These are phyloP conservation scores for Plectranthus barbatus DNA, from an alignment of 257 asterid species.

Conservation along the genomic window DNA sequence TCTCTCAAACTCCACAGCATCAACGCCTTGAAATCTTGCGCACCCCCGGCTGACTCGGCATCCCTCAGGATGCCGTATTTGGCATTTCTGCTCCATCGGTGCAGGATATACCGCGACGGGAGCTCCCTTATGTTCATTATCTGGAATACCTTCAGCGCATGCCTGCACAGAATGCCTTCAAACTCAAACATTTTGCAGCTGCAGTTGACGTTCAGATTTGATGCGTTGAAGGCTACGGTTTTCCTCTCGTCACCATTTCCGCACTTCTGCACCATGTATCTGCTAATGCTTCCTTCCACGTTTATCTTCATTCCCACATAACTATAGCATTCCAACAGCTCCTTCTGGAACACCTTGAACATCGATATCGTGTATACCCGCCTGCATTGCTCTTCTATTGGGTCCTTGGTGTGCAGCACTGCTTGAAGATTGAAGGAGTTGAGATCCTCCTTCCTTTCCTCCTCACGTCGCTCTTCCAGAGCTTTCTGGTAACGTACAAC, in stretches of 20 bases:
- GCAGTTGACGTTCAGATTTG: conserved; percentile 71
- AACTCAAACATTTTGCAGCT: conserved; percentile 93
- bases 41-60: conserved; percentile 60
- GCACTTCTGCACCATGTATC: conserved; percentile 82
- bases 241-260: conserved; percentile 72
- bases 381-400: conserved; percentile 89
- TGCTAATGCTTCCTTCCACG: conserved; percentile 73
- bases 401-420: conserved; percentile 81
- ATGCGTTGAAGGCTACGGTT: conserved; percentile 86
- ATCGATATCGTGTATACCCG: conserved; percentile 65
- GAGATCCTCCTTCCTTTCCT: conserved; percentile 78
- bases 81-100: conserved; percentile 81
- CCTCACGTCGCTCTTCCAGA: conserved; percentile 69
- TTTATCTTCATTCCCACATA: conserved; percentile 78
- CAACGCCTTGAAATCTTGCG: conserved; percentile 61
- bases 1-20: conserved; percentile 91
- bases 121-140: conserved; percentile 83
- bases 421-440: conserved; percentile 68
- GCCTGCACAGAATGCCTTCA: conserved; percentile 87
- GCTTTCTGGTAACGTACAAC: conserved; percentile 61
- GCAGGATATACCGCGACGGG: conserved; percentile 74
- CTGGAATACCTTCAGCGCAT: conserved; percentile 74
- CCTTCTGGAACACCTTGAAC: conserved; percentile 88
- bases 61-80: conserved; percentile 67
- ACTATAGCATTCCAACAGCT: conserved; percentile 79